These are phyloP conservation scores for Calcarisporium arbuscula DNA, from an alignment of 2,329 filamentous ascomycete species.

Conservation along the genomic window DNA sequence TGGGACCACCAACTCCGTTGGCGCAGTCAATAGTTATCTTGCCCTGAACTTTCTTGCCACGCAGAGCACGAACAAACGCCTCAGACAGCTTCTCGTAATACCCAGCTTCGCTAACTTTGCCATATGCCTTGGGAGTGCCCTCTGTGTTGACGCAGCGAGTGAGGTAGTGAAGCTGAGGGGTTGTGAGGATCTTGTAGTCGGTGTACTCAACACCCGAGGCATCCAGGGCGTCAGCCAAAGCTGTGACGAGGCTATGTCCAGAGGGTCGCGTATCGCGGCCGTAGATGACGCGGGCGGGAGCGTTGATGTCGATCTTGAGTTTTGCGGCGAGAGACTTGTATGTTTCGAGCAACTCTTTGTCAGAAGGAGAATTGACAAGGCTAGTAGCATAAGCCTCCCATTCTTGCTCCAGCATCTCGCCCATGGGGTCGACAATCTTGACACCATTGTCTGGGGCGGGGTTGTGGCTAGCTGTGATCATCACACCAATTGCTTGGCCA, in stretches of 20 bases:
- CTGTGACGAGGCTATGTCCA: conserved; percentile 73
- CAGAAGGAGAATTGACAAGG: conserved; percentile 76
- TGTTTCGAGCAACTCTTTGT: conserved; percentile 67
- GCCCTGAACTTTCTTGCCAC: conserved; percentile 67
- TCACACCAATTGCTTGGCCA: conserved; percentile 88
- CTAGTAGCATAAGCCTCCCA: conserved; percentile 88
- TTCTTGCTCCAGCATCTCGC: conserved; percentile 93
- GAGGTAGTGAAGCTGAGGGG: conserved; percentile 96
- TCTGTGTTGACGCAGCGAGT: conserved; percentile 92
- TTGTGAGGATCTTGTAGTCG: conserved; percentile 89
- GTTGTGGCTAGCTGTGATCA: conserved; percentile 94
- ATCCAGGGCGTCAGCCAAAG: conserved; percentile 72
- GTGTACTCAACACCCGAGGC: conserved; percentile 67
- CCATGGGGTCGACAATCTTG: conserved; percentile 95
- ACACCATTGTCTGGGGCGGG: conserved; percentile 85
- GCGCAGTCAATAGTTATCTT: conserved; percentile 85
- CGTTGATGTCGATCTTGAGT: conserved; percentile 66
- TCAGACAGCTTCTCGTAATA: conserved; percentile 90
- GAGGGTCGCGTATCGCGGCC: conserved; percentile 91
- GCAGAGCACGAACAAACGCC: conserved; percentile 80
- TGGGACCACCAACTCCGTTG: conserved; percentile 92
- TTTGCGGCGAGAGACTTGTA: conserved; percentile 71
- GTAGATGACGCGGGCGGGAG: conserved; percentile 75
- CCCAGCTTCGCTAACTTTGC: conserved; percentile 78
- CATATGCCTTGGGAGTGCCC: conserved; percentile 80